Base-by-base conservation (phyloP, 768 basidiomycete genomes). In the Tulasnella sp. region DNA sequence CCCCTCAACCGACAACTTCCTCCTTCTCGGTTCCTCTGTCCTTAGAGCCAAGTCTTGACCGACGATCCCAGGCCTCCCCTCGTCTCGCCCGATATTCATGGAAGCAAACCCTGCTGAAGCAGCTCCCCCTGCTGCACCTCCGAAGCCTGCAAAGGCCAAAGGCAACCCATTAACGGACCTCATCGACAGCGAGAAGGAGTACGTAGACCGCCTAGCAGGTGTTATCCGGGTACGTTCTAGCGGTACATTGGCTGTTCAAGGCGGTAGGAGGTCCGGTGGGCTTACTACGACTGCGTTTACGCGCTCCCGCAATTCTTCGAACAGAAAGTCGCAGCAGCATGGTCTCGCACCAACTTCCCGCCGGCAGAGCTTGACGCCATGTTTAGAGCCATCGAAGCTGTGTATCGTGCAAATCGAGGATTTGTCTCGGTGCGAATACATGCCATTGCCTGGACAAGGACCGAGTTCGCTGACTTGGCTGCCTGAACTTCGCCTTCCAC, bases 301-400 rank as follows among this genome's bases (percentile, higher is more conserved):
- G 13, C 55, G 29, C 57, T 61, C n/a, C n/a, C 57, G 57, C 23
- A 61, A 61, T 61, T 61, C 57, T 57, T 13, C 32, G 26, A 76
- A 20, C 83, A 99, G 96, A 95, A 93, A 90, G 93, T 98, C 5
- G 98, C 98, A 13, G 91, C 92, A n/a, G 98, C 98, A 72, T 99
- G 98, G 98, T 98, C 96, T 13, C 87, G 95, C 57, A 89, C 91
- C 55, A 98, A 98, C 84, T 91, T 99, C 51, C 98, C 98, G 23
- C 98, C 98, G 20, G 89, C 89, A 10, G 92, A 94, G 80, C 88
- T 99, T 40, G 98, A 99, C 84, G 85, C 88, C 74, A 97, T 99
- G 93, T 99, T 99, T 85, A 88, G 98, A 80, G 91, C 92, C 81
- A 90, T 99, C 74, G 98, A 99, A 84, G 89, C 88, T 32, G 90